Base-by-base conservation (phyloP, 192 early-diverging fungal species). In the Cetraspora pellucida region DNA sequence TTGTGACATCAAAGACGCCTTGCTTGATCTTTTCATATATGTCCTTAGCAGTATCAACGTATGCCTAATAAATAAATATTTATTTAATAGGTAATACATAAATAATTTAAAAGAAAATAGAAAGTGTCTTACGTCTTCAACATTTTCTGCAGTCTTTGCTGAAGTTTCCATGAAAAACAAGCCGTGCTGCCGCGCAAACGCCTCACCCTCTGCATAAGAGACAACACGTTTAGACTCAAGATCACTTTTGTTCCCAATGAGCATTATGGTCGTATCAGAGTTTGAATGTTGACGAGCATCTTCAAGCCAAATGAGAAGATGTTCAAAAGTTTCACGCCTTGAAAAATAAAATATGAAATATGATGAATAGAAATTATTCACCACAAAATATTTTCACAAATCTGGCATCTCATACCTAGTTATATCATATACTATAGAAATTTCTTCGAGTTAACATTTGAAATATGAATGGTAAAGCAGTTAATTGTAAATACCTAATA, bases 241-340 rank as follows among this genome's bases (percentile, higher is more conserved):
- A 81, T 97, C 95, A 66, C 89, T 91, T 80, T 98, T 98, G 87
- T 97, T 97, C 59, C 95, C 96, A 64, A 98, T 91, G 16, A 98
- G 84, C 78, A 95, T 92, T 66, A 94, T 94, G 2, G 92, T 94
- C 13, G 95, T 96, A 63, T 95, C 90, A 54, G 93, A 90, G 75
- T 95, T 96, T 44, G 94, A 94, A 79, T 97, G 94, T 72, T 92
- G 89, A 80, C 91, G 89, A 14, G 93, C 95, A 79, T 98, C 83
- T 64, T 84, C 83, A 6, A 84, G 45, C 83, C 83, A 84, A 54
- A 79, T 84, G 43, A 81, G 78, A 77, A 84, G 69, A 54, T 85
- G 84, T 43, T 83, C 79, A 74, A 83, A 83, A 14, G 84, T 85
- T 37, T 83, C 80, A 70, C 78, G 78, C 67, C 81, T 81, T 75